A percentile compares a stretch with the other conserved stretches of the same genome.
These are phyloP conservation scores for Phylloporus rhodoxanthus DNA, from an alignment of 768 basidiomycete genomes.

Conservation along the genomic window DNA sequence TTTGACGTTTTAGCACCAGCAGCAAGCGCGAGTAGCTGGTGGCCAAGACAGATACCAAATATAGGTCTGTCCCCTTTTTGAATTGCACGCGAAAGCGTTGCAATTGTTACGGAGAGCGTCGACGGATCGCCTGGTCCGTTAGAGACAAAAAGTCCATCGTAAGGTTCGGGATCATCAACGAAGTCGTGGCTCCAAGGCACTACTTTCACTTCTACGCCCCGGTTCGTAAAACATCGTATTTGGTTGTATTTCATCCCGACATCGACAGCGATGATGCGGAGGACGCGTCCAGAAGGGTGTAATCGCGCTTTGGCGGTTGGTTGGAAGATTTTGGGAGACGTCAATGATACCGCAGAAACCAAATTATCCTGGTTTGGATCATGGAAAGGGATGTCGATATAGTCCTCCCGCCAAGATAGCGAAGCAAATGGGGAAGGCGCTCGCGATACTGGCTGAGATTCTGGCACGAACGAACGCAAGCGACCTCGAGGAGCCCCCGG, in stretches of 20 bases:
- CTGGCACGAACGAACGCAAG: slow-evolving; percentile 29
- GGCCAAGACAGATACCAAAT: slow-evolving; percentile 98
- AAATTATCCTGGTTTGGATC: slow-evolving; percentile 90
- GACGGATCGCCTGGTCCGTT: slow-evolving; percentile 98
- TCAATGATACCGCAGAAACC: slow-evolving; percentile 82
- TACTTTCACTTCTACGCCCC: slow-evolving; percentile 94
- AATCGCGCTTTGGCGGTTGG: slow-evolving; percentile 49
- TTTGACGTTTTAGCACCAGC: slow-evolving; percentile 92
- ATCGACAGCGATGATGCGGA: slow-evolving; percentile 88
- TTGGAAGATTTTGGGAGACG: slow-evolving; percentile 60
- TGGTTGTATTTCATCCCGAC: slow-evolving; percentile 99
- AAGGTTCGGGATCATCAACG: slow-evolving; percentile 68
- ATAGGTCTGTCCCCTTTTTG: slow-evolving; percentile 76
- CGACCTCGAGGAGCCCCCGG: slow-evolving; percentile 39
- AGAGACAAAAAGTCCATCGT: slow-evolving; percentile 93
- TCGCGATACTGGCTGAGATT: slow-evolving; percentile 40
- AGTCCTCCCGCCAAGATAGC: slow-evolving; percentile 76
- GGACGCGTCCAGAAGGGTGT: slow-evolving; percentile 72
- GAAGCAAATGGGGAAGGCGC: slow-evolving; percentile 49
- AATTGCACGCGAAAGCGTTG: slow-evolving; percentile 59
- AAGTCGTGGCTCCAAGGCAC: slow-evolving; percentile 98
- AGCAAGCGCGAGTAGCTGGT: slow-evolving; percentile 93
- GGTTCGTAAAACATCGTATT: slow-evolving; percentile 88
- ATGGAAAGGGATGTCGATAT: slow-evolving; percentile 71
- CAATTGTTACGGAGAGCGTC: slow-evolving; percentile 68